Evolutionary conservation across 805 yeast species (phyloP), one percentile per base, ranked within the genome.

Genomic region (Saturnispora galanensis): DNA sequence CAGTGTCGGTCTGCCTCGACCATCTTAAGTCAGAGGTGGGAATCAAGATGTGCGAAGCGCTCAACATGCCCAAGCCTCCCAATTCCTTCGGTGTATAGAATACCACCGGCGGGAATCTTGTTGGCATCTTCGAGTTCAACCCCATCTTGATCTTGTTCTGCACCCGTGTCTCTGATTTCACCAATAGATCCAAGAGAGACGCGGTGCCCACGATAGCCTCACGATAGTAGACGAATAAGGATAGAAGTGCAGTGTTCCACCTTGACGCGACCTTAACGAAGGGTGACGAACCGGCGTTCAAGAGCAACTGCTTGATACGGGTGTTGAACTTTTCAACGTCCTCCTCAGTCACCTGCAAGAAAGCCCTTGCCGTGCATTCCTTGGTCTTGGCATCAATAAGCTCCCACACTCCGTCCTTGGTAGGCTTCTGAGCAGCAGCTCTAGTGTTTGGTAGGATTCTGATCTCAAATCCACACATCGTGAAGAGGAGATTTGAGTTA

Each of bases 21-120:
- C 95, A 90, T 44, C 82, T 71, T 49, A 90, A 65, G 61, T 93
- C 98, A 5, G 95, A 81, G 0, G 95, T 84, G 0, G 98, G 98
- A 52, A 93, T 93, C 50, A 93, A 68, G 41, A 93, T 86, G 60
- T 93, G 98, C 11, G 96, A 86, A 0, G 97, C 97, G 69, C 96
- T 85, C 21, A 93, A 68, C 98, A 93, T 93, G 21, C 98, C 99
- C 37, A 93, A 67, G 37, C 99, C 99, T 41, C 99, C 98, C 3
- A 93, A 66, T 60, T 93, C 99, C 54, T 89, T 90, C 0, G 98
- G 98, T 0, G 98, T 88, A 59, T 93, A 93, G 56, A 93, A 93
- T 0, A 93, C 98, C 3, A 97, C 97, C 0, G 98, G 99, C 3
- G 99, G 99, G 65, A 93, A 93, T 45, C 99, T 71, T 0, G 96